Conservation (phyloP, 345 rosid genomes). For the Pugionium cornutum region DNA sequence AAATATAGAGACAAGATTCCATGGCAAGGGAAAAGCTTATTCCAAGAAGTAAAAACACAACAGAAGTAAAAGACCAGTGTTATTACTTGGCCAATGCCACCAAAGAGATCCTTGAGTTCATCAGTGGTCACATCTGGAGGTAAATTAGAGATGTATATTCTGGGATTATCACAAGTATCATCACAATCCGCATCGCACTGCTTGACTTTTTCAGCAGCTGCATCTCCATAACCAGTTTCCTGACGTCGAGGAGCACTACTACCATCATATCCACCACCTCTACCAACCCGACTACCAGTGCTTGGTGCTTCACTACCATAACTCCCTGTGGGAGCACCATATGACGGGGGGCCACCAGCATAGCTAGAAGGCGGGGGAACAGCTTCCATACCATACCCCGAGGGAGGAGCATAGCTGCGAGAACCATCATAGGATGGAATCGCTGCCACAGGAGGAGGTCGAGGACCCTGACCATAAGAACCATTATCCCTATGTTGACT, state of each 20-base stretch:
- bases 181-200: too few relatives aligned
- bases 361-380: constrained; percentile 89
- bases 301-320: constrained; percentile 57
- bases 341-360: constrained; percentile 84
- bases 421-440: constrained; percentile 66
- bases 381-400: constrained; percentile 70
- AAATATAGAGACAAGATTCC: too few relatives aligned
- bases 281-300: constrained; percentile 55
- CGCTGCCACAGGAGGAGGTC: constrained; percentile 58
- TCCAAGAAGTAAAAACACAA: too few relatives aligned
- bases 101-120: too few relatives aligned
- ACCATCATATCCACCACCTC: constrained; percentile 62
- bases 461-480: constrained; percentile 68
- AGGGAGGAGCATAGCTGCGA: constrained; percentile 64
- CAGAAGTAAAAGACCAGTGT: too few relatives aligned
- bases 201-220: constrained; percentile 11
- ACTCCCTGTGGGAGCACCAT: constrained; percentile 71
- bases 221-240: constrained; percentile 54
- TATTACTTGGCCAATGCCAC: too few relatives aligned
- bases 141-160: too few relatives aligned
- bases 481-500: constrained; percentile 55
- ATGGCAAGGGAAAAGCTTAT: too few relatives aligned
- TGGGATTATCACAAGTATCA: too few relatives aligned
- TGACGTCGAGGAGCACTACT: constrained; percentile 58
- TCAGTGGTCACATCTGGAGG: constrained; percentile 35